A percentile compares a stretch with the other conserved stretches of the same genome.
Evolutionary conservation across 2,329 filamentous ascomycete species (phyloP).

Genomic region (Paramyrothecium sp.): DNA sequence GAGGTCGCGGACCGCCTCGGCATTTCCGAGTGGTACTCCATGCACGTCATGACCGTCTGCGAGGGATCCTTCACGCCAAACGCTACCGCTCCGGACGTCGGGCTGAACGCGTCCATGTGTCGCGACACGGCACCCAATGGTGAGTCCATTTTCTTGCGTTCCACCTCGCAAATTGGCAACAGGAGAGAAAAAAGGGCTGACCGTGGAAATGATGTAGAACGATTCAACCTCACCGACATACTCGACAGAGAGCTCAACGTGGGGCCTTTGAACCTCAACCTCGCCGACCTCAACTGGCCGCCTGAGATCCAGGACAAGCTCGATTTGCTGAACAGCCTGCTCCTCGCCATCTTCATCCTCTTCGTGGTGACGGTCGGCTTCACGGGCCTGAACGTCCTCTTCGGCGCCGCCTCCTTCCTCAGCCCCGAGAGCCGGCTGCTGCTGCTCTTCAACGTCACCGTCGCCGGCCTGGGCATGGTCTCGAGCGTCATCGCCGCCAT

Average conservation of each 20-base stretch:
- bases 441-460: conserved; percentile 33
- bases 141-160: conserved; percentile 22
- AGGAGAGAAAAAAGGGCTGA: conserved; percentile 5
- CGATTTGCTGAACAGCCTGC: conserved; percentile 46
- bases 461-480: conserved; percentile 34
- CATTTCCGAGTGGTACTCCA: conserved; percentile 49
- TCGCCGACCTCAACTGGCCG: conserved; percentile 44
- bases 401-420: conserved; percentile 33
- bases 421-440: conserved; percentile 21
- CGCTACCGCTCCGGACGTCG: conserved; percentile 31
- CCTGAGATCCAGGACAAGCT: conserved; percentile 44
- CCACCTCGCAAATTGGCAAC: neutral
- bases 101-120: conserved; percentile 44
- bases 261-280: conserved; percentile 43
- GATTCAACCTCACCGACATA: conserved; percentile 45
- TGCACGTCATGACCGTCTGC: conserved; percentile 48
- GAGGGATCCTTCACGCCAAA: conserved; percentile 45
- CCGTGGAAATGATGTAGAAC: conserved; percentile 18
- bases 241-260: conserved; percentile 44
- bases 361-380: conserved; percentile 43
- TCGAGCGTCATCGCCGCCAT: conserved; percentile 40
- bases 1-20: conserved; percentile 40
- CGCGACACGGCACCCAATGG: conserved; percentile 36
- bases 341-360: conserved; percentile 47
- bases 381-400: conserved; percentile 42